phyloP scores from a whole-genome alignment of 495 filamentous ascomycete genomes.

The Recurvomyces mirabilis region DNA sequence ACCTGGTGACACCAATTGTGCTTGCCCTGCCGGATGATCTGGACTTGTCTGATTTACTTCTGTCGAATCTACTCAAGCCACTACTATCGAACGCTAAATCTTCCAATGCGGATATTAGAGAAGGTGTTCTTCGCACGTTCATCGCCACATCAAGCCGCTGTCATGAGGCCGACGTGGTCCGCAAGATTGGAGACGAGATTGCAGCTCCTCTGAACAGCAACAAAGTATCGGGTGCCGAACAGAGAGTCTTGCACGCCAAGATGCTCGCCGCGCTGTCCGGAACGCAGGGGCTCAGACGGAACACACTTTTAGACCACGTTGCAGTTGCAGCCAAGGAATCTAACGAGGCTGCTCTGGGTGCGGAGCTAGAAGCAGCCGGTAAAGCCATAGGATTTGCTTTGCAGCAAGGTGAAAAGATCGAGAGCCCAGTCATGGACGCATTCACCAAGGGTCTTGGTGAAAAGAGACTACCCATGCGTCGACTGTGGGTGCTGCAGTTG shows the following conservation, averaged over 20 bases:
- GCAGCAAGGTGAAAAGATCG: conserved; percentile 43
- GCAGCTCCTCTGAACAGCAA: conserved; percentile 62
- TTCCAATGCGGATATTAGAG: conserved; percentile 63
- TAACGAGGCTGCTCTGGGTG: conserved; percentile 67
- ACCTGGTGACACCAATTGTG: conserved; percentile 60
- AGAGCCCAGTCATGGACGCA: conserved; percentile 52
- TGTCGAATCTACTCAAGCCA: conserved; percentile 64
- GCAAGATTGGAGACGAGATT: conserved; percentile 64
- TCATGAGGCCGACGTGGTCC: conserved; percentile 43
- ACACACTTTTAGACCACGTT: too few species aligned
- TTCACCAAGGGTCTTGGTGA: conserved; percentile 75
- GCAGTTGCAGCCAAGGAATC: conserved; percentile 63
- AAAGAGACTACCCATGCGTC: conserved; percentile 67
- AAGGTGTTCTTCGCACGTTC: conserved; percentile 65
- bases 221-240: conserved; percentile 71
- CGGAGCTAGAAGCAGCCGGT: conserved; percentile 60
- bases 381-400: conserved; percentile 50
- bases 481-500: conserved; percentile 64
- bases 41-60: conserved; percentile 65
- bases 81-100: conserved; percentile 82
- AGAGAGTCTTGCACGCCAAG: conserved; percentile 65
- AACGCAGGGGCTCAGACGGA: conserved; percentile 50
- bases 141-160: conserved; percentile 47
- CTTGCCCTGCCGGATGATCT: conserved; percentile 53
- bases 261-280: conserved; percentile 56